Evolutionary conservation across 331 rosid genomes (phyloP), one percentile per base, ranked within the genome.

Genomic region (Stylosanthes scabra): DNA sequence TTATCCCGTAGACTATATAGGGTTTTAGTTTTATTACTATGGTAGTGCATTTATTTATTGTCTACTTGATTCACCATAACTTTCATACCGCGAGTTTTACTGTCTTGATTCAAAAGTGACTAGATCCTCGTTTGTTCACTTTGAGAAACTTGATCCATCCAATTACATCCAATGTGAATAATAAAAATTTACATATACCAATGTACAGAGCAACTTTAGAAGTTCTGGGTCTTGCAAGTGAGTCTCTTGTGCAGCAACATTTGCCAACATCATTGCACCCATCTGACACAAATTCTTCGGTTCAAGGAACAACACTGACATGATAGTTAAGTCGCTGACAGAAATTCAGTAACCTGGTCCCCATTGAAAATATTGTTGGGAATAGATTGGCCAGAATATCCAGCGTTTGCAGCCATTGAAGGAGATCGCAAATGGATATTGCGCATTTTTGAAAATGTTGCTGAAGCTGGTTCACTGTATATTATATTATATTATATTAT

Each of bases 201-300:
- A 67, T 83, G 80, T 76, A 73, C 91, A 90, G 97, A 83, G 68
- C 90, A 55, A 90, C 83, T 59, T 85, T 93, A 63, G 86, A 82
- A 11, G 86, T 88, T 76, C 93, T 93, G 34, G 95, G 95, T 71
- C 90, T 93, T 45, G 83, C 85, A 55, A 88, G 82, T 68, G 93
- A 92, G 72, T 74, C 64, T 13, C 85, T 77, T 44, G 12, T 50
- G 71, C 93, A 90, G 77, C 91, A 70, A 79, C 78, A 83, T 73
- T 72, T 68, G 56, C 51, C 91, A 27, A 59, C 84, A 9, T 57
- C 89, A 6, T 74, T 88, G 60, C 84, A 78, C 52, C 65, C 86
- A 42, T 68, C 93, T 25, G 96, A 90, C 54, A 75, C 89, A 20
- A 80, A 83, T 81, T 82, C 94, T 65, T 88, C 91, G 12, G 86